These are phyloP conservation scores for Paragyromitra xinjiangensis DNA, from an alignment of 495 filamentous ascomycete genomes.

Conservation along the genomic window DNA sequence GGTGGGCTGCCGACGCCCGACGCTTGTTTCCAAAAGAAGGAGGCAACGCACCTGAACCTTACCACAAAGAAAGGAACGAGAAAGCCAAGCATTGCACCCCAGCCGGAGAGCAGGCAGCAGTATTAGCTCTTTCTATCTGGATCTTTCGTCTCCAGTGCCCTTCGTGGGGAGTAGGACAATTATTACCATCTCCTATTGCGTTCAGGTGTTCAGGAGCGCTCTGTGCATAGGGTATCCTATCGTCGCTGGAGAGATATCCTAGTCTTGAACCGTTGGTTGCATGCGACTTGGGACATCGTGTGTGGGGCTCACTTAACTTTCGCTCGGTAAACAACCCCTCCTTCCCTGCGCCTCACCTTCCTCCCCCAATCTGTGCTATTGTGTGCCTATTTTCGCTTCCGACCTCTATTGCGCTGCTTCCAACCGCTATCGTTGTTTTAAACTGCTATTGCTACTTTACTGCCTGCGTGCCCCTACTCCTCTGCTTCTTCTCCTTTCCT, in stretches of 20 bases:
- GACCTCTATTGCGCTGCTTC: constrained; percentile 31
- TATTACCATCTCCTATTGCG: neutral
- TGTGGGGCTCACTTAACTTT: constrained; percentile 39
- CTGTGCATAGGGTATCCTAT: neutral
- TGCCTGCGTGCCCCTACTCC: constrained; percentile 34
- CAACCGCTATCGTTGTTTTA: constrained; percentile 27
- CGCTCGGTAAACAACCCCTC: constrained; percentile 48
- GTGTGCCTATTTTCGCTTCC: constrained; percentile 24
- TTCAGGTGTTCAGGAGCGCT: neutral
- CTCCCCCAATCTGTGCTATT: constrained; percentile 26
- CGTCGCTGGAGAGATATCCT: constrained; percentile 20
- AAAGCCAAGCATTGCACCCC: constrained; percentile 1
- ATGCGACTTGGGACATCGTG: constrained; percentile 15
- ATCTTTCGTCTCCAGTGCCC: constrained; percentile 8
- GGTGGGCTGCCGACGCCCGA: constrained; percentile 9
- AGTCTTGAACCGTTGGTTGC: constrained; percentile 14
- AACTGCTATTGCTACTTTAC: constrained; percentile 48
- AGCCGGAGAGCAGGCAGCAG: neutral
- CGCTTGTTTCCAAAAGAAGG: constrained; percentile 29
- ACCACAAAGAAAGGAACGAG: constrained; percentile 39
- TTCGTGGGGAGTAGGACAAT: neutral
- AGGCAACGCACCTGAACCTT: constrained; percentile 12
- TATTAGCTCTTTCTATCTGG: constrained; percentile 9
- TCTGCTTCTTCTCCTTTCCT: constrained; percentile 11
- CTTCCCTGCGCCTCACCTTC: constrained; percentile 36